Conservation (phyloP, 2,329 filamentous ascomycete genomes). For the Microdochium bolleyi region DNA sequence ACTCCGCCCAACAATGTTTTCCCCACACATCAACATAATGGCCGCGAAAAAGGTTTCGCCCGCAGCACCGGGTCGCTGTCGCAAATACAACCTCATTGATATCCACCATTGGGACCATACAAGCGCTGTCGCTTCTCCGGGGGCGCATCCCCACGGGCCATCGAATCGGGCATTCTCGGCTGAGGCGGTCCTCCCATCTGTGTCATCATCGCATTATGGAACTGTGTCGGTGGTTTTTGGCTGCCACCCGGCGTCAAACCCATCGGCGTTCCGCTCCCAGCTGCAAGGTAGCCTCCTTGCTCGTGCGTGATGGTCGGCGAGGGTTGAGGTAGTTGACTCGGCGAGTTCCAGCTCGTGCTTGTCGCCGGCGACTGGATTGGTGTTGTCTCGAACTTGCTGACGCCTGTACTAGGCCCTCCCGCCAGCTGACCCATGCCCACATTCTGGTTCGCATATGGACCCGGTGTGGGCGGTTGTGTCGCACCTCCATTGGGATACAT, state of each 20-base stretch:
- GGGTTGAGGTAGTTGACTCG: slow-evolving; percentile 40
- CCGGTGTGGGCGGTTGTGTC: slow-evolving; percentile 20
- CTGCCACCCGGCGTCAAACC: slow-evolving; percentile 27
- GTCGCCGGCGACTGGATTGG: slow-evolving; percentile 47
- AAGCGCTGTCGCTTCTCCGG: slow-evolving; percentile 46
- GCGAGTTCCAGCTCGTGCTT: slow-evolving; percentile 41
- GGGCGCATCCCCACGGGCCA: slow-evolving; percentile 25
- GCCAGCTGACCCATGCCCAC: slow-evolving; percentile 23
- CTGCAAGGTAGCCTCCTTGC: slow-evolving; percentile 29
- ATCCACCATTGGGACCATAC: slow-evolving; percentile 33
- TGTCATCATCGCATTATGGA: slow-evolving; percentile 30
- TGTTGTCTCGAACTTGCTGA: slow-evolving; percentile 45
- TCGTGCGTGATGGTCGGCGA: slow-evolving; percentile 39
- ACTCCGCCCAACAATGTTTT: no score
- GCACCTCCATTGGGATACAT: slow-evolving; percentile 20
- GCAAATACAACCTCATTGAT: slow-evolving; percentile 12
- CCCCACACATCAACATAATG: background rate
- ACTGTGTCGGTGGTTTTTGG: slow-evolving; percentile 19
- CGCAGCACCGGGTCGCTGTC: no score
- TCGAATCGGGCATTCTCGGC: slow-evolving; percentile 22
- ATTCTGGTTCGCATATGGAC: slow-evolving; percentile 20
- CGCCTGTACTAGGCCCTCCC: slow-evolving; percentile 19
- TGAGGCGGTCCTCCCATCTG: slow-evolving; percentile 18
- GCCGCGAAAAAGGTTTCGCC: background rate
- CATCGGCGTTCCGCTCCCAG: slow-evolving; percentile 30